Conservation (phyloP, 2,329 filamentous ascomycete genomes). For the Ceratocystiopsis sp. region DNA sequence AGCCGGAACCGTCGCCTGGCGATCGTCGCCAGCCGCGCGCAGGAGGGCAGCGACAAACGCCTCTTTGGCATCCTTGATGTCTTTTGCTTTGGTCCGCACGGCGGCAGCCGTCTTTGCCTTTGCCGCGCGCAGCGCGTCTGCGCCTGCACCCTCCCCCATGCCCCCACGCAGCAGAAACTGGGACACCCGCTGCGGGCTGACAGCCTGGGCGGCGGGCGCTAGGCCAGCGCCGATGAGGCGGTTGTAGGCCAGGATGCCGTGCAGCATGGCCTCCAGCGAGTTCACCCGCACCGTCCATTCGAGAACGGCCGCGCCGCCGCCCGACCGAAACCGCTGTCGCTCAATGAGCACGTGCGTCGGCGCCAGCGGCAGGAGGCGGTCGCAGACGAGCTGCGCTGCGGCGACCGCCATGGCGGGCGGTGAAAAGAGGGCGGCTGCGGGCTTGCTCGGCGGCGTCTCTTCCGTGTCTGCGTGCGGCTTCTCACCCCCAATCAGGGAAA, state of each 20-base stretch:
- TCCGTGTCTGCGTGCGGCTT: not conserved
- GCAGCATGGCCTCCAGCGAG: constrained; percentile 65
- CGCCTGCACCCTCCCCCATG: not conserved
- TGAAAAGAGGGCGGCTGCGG: constrained; percentile 12
- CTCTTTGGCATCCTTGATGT: constrained; percentile 12
- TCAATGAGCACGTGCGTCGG: constrained; percentile 58
- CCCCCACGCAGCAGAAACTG: constrained; percentile 29
- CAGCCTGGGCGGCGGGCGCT: constrained; percentile 22
- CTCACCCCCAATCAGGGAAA: constrained; percentile 8
- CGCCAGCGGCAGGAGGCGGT: constrained; percentile 26
- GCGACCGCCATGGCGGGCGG: constrained; percentile 18
- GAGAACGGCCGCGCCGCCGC: constrained; percentile 45
- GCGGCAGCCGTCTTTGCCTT: constrained; percentile 4
- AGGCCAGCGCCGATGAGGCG: not conserved
- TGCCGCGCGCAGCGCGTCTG: not conserved
- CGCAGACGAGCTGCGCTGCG: constrained; percentile 17
- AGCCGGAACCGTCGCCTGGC: not conserved
- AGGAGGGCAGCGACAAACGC: constrained; percentile 5
- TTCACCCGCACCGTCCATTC: constrained; percentile 79
- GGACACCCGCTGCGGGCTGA: constrained; percentile 33
- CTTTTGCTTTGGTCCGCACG: constrained; percentile 7
- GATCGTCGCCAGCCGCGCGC: not conserved
- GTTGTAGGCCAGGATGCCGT: constrained; percentile 41
- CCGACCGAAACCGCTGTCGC: constrained; percentile 43
- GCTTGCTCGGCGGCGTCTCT: not conserved